phyloP scores from a whole-genome alignment of 140 eudicot genomes.

The Anethum foeniculum region DNA sequence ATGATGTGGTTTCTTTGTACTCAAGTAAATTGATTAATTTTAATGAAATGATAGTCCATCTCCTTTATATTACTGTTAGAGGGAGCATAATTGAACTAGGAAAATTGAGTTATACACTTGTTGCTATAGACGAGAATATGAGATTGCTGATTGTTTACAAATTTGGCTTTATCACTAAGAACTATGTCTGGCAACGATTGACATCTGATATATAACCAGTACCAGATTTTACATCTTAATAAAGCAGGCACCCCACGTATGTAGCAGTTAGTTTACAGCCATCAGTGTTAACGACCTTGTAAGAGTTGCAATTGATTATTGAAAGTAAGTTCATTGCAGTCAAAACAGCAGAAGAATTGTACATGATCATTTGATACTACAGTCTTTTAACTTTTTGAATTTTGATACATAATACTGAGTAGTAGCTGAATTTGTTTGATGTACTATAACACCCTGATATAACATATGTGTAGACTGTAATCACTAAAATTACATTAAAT shows the following conservation, averaged over 20 bases:
- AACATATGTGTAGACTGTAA: not conserved
- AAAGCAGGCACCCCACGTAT: too few species aligned
- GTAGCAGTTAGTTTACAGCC: not conserved
- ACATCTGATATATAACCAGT: too few species aligned
- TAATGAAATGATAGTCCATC: not conserved
- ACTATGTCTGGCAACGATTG: not conserved
- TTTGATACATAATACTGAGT: too few species aligned
- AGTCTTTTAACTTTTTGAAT: too few species aligned
- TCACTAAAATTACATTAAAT: too few species aligned
- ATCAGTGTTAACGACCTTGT: not conserved
- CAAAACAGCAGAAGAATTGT: not conserved
- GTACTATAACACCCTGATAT: not conserved
- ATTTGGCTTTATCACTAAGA: not conserved
- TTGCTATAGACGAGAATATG: not conserved
- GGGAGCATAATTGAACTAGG: not conserved
- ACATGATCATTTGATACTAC: too few species aligned
- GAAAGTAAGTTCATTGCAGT: not conserved
- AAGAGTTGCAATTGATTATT: not conserved
- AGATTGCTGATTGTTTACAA: not conserved
- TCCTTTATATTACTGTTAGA: not conserved
- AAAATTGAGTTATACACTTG: not conserved
- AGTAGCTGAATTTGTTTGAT: not conserved
- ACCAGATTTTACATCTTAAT: too few species aligned
- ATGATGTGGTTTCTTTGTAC: constrained; percentile 5
- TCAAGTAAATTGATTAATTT: constrained; percentile 4